Conservation (phyloP, 2,329 filamentous ascomycete species). For the Stenocarpella maydis region DNA sequence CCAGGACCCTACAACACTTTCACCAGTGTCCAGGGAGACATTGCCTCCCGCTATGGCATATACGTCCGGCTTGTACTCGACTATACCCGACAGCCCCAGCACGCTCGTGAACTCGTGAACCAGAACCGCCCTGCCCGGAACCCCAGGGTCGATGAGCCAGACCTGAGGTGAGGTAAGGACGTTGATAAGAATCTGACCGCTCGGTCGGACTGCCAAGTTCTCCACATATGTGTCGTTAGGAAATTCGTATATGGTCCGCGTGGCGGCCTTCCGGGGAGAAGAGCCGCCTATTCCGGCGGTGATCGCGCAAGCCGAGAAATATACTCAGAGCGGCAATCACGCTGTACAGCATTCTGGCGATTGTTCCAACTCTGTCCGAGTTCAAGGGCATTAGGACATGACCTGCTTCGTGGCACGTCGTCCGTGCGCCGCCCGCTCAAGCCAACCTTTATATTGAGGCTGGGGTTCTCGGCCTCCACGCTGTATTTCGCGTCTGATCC, state of each 20-base stretch:
- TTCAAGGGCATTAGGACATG: not conserved
- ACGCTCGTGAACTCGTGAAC: constrained; percentile 42
- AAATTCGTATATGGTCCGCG: constrained; percentile 30
- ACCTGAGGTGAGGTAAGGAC: constrained; percentile 44
- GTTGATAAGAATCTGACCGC: constrained; percentile 47
- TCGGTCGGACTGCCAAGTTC: constrained; percentile 48
- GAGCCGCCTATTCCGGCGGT: not conserved
- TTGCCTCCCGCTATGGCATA: constrained; percentile 45
- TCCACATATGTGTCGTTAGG: constrained; percentile 39
- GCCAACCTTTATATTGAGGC: not conserved
- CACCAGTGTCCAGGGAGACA: constrained; percentile 36
- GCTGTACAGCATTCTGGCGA: not conserved
- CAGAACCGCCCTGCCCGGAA: constrained; percentile 37
- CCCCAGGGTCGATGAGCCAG: constrained; percentile 44
- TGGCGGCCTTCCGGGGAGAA: not conserved
- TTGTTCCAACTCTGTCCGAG: not conserved
- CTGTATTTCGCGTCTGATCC: not conserved
- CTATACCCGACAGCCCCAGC: constrained; percentile 46
- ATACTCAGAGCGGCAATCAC: not conserved
- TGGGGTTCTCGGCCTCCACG: no score
- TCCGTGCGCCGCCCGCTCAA: not conserved
- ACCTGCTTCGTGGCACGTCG: not conserved
- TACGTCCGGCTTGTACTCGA: constrained; percentile 44
- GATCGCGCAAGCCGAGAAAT: not conserved
- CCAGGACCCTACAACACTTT: constrained; percentile 35